phyloP scores from a whole-genome alignment of 495 filamentous ascomycete genomes.

The Xylaria longipes region DNA sequence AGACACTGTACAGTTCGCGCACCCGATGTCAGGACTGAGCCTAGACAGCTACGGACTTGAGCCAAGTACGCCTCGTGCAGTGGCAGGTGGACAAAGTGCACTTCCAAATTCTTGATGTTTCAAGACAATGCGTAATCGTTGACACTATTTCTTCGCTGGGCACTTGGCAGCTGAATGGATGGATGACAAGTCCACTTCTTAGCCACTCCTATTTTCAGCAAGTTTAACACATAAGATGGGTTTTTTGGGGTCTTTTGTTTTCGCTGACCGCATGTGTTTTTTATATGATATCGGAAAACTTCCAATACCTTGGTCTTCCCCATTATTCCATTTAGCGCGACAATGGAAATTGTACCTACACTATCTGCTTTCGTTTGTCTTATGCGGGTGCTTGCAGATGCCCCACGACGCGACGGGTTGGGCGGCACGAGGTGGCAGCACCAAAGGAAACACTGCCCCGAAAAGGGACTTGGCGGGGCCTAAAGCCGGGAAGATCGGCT shows the following conservation, averaged over 20 bases:
- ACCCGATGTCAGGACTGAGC: neutral
- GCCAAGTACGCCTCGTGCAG: neutral
- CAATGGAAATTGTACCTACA: neutral
- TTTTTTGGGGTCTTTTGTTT: neutral
- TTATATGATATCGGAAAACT: neutral
- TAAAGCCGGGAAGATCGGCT: constrained; percentile 4
- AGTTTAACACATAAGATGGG: neutral
- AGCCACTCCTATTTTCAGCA: neutral
- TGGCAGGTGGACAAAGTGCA: neutral
- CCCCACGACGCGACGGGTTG: neutral
- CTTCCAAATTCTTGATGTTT: neutral
- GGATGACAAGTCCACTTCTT: neutral
- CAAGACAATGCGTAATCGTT: neutral
- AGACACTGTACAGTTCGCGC: neutral
- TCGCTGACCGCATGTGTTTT: neutral
- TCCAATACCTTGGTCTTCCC: neutral
- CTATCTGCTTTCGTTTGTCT: neutral
- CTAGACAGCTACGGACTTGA: neutral
- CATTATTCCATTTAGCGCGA: neutral
- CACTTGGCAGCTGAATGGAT: constrained; percentile 5
- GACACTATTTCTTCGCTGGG: neutral
- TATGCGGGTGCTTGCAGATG: neutral
- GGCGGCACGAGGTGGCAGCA: constrained; percentile 6
- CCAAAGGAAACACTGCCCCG: constrained; percentile 4
- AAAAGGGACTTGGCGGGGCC: constrained; percentile 2